Conservation (phyloP, 805 yeast genomes). For the Candida rishiriensis region DNA sequence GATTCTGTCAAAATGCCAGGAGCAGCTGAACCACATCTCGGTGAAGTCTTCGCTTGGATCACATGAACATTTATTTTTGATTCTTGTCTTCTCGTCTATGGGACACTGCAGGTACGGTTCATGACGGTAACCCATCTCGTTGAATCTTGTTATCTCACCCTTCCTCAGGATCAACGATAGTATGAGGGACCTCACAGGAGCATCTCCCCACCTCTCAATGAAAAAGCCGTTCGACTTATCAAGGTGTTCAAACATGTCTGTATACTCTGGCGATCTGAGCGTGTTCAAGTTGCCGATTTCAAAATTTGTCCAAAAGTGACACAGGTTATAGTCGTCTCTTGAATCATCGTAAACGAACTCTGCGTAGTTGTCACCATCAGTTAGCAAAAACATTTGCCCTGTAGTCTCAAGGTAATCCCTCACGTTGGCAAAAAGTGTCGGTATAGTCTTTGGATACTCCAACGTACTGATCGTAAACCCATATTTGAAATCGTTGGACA, state of each 20-base stretch:
- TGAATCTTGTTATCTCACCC: slow-evolving; percentile 66
- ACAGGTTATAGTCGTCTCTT: slow-evolving; percentile 62
- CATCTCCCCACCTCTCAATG: slow-evolving; percentile 92
- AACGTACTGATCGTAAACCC: slow-evolving; percentile 72
- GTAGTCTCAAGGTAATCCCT: slow-evolving; percentile 30
- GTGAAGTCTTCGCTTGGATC: slow-evolving; percentile 66
- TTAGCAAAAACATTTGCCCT: slow-evolving; percentile 34
- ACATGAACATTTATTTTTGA: slow-evolving; percentile 63
- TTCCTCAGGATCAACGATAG: slow-evolving; percentile 68
- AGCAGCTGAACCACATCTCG: slow-evolving; percentile 40
- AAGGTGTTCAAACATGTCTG: slow-evolving; percentile 58
- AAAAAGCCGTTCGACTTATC: slow-evolving; percentile 83
- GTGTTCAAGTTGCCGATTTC: slow-evolving; percentile 72
- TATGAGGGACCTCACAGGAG: slow-evolving; percentile 71
- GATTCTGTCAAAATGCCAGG: slow-evolving; percentile 23
- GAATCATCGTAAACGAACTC: slow-evolving; percentile 57
- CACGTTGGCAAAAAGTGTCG: slow-evolving; percentile 42
- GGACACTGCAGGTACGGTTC: slow-evolving; percentile 82
- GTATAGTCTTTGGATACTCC: slow-evolving; percentile 66
- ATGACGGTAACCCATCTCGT: slow-evolving; percentile 76
- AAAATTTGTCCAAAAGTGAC: slow-evolving; percentile 89
- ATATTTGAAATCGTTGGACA: slow-evolving; percentile 59
- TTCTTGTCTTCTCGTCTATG: slow-evolving; percentile 47
- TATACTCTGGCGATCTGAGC: slow-evolving; percentile 66
- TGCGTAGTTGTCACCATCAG: slow-evolving; percentile 52